Evolutionary conservation across 495 filamentous ascomycete species (phyloP).

Genomic region (Pyrenula aspistea): DNA sequence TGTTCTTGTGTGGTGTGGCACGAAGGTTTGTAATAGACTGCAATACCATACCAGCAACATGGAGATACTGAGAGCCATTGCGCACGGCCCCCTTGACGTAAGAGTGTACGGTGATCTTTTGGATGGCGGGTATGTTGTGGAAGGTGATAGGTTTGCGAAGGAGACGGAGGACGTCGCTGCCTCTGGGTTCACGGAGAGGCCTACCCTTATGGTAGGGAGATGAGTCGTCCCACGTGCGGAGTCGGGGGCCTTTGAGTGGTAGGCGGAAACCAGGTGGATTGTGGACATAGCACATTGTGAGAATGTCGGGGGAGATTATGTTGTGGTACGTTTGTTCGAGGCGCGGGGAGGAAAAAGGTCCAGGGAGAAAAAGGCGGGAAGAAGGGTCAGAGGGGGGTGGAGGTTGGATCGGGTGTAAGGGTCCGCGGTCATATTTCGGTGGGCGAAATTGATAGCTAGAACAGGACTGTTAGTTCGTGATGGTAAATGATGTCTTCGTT

Average conservation of each 20-base stretch:
- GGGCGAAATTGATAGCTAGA: conserved; percentile 82
- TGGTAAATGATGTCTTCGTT: not conserved
- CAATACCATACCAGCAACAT: conserved; percentile 70
- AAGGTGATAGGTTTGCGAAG: conserved; percentile 69
- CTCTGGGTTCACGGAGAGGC: conserved; percentile 69
- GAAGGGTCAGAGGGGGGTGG: conserved; percentile 72
- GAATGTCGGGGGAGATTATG: conserved; percentile 78
- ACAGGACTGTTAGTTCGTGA: conserved; percentile 6
- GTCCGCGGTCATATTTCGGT: conserved; percentile 87
- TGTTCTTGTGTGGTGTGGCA: conserved; percentile 54
- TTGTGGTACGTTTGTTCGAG: conserved; percentile 81
- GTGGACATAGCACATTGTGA: conserved; percentile 81
- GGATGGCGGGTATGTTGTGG: conserved; percentile 72
- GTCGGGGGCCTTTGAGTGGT: conserved; percentile 50
- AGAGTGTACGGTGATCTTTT: conserved; percentile 67
- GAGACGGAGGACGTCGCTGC: conserved; percentile 53
- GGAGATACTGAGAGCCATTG: conserved; percentile 53
- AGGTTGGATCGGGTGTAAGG: conserved; percentile 83
- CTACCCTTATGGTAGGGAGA: conserved; percentile 92
- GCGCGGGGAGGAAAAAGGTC: conserved; percentile 81
- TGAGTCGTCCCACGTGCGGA: conserved; percentile 78
- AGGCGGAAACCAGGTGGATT: conserved; percentile 57
- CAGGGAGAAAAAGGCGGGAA: conserved; percentile 82
- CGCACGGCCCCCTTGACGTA: conserved; percentile 51
- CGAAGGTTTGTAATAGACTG: conserved; percentile 79